Conservation (phyloP, 805 yeast genomes). For the Nakazawaea siamensis region DNA sequence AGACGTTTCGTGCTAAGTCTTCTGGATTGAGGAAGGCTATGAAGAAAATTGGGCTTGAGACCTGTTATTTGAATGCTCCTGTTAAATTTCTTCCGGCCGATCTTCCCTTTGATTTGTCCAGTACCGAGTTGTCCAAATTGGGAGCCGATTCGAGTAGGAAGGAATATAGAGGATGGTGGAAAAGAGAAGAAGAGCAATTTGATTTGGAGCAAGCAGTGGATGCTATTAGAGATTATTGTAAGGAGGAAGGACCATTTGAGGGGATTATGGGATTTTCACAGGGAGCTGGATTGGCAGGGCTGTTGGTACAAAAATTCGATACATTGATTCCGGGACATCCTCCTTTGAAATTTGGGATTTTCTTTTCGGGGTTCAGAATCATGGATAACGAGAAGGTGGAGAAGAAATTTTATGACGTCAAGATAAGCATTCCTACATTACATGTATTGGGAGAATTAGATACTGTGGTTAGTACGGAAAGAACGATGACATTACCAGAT, state of each 20-base stretch:
- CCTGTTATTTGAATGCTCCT: conserved; percentile 79
- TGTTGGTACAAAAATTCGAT: conserved; percentile 52
- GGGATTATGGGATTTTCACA: conserved; percentile 92
- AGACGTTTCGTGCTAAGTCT: conserved; percentile 79
- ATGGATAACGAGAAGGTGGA: conserved; percentile 18
- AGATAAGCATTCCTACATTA: conserved; percentile 33
- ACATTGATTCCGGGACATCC: conserved; percentile 41
- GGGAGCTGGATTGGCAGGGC: conserved; percentile 84
- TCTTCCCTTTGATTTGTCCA: conserved; percentile 57
- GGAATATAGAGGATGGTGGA: conserved; percentile 65
- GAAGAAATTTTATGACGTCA: conserved; percentile 20
- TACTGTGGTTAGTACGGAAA: conserved; percentile 69
- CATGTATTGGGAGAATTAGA: conserved; percentile 85
- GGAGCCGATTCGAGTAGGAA: conserved; percentile 31
- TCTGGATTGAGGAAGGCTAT: conserved; percentile 80
- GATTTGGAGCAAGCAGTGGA: conserved; percentile 33
- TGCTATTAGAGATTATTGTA: conserved; percentile 39
- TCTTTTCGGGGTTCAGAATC: conserved; percentile 56
- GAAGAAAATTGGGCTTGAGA: conserved; percentile 52
- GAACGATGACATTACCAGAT: conserved; percentile 54
- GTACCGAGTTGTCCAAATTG: conserved; percentile 38
- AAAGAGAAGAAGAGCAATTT: conserved; percentile 19
- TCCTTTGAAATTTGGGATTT: conserved; percentile 59
- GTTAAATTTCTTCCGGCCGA: conserved; percentile 55
- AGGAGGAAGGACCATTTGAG: conserved; percentile 70